Percentiles rank a stretch among this genome's conserved stretches.
Evolutionary conservation across 108 stramenopile genomes (phyloP).

Genomic region (Nitzschia sp.): DNA sequence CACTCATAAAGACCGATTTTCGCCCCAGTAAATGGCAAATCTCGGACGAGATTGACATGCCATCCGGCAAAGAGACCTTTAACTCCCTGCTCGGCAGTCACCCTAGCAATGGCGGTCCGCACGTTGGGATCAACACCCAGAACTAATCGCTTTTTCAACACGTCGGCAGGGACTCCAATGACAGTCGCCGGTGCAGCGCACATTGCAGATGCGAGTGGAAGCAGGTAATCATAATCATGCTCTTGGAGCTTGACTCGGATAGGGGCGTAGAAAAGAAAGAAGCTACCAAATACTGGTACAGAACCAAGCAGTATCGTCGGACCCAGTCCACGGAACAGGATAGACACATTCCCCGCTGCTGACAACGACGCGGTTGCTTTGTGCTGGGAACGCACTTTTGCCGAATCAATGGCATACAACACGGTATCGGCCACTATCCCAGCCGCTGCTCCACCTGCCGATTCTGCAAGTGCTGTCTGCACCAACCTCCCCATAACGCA

Average conservation of each 20-base stretch:
- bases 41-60: slow-evolving; percentile 35
- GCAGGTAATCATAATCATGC: not conserved
- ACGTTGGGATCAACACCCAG: slow-evolving; percentile 28
- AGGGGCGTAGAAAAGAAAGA: slow-evolving; percentile 37
- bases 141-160: slow-evolving; percentile 36
- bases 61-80: slow-evolving; percentile 37
- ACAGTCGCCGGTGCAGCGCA: slow-evolving; percentile 35
- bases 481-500: slow-evolving; percentile 11
- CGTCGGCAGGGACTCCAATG: slow-evolving; percentile 32
- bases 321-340: slow-evolving; percentile 32
- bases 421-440: slow-evolving; percentile 31
- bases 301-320: slow-evolving; percentile 30
- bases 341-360: slow-evolving; percentile 1
- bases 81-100: not conserved
- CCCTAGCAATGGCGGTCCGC: not conserved
- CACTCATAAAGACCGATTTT: slow-evolving; percentile 34
- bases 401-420: slow-evolving; percentile 30
- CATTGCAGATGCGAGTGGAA: slow-evolving; percentile 24
- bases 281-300: slow-evolving; percentile 35
- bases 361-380: not conserved
- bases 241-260: slow-evolving; percentile 4
- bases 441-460: slow-evolving; percentile 30
- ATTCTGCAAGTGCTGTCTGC: slow-evolving; percentile 28
- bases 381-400: slow-evolving; percentile 27
- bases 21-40: slow-evolving; percentile 31